These are phyloP conservation scores for Nyctanthes arbortristis DNA, from an alignment of 257 asterid genomes.

Conservation along the genomic window DNA sequence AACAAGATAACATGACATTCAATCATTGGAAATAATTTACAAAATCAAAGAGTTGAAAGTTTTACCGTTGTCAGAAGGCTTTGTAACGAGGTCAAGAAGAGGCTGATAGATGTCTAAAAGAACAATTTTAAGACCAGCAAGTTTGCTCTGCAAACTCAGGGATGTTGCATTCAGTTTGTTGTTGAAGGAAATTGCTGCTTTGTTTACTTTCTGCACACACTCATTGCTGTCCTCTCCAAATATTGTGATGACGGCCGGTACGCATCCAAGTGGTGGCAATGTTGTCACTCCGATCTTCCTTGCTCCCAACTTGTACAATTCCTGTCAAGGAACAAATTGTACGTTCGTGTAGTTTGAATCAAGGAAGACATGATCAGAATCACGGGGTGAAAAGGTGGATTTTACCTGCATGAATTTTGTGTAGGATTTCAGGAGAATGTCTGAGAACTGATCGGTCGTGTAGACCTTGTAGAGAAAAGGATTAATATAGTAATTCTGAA, in stretches of 20 bases:
- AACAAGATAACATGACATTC: no score
- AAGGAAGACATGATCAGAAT: no score
- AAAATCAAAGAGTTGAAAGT: neutral
- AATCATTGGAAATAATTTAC: no score
- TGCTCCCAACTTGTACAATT: slow-evolving; percentile 65
- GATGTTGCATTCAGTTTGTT: slow-evolving; percentile 70
- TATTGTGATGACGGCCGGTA: slow-evolving; percentile 75
- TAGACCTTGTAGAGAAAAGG: slow-evolving; percentile 69
- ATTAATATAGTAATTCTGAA: slow-evolving; percentile 73
- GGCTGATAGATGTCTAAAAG: slow-evolving; percentile 76
- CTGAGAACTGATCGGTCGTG: slow-evolving; percentile 67
- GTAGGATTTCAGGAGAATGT: slow-evolving; percentile 63
- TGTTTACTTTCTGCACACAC: slow-evolving; percentile 63
- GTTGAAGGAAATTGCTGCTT: slow-evolving; percentile 71
- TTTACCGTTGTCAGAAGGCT: slow-evolving; percentile 68
- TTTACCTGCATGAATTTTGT: slow-evolving; percentile 58
- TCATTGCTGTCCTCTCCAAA: slow-evolving; percentile 70
- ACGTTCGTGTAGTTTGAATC: no score
- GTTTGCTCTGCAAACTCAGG: slow-evolving; percentile 45
- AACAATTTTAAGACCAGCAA: slow-evolving; percentile 63
- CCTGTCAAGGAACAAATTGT: slow-evolving; percentile 32
- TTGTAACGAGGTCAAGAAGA: slow-evolving; percentile 57
- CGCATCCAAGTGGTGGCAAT: slow-evolving; percentile 82
- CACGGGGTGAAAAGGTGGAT: no score
- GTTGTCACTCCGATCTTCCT: slow-evolving; percentile 87